Percentiles rank a stretch among this genome's conserved stretches.
These are phyloP conservation scores for Metschnikowia kunwiensis DNA, from an alignment of 805 yeast species.

Conservation along the genomic window DNA sequence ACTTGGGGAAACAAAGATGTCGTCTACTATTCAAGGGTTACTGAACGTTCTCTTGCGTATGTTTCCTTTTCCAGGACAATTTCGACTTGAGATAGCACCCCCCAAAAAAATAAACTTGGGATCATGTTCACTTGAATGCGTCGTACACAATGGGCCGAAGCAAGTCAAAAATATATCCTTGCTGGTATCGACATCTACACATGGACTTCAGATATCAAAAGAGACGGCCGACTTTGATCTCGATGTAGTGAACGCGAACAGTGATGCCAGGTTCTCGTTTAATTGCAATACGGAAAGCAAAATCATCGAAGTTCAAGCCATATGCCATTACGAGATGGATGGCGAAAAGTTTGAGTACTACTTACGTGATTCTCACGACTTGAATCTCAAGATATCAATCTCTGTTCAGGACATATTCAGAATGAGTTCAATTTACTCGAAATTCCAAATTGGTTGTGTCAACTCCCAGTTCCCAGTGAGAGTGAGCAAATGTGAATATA, in stretches of 20 bases:
- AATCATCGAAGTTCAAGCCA: constrained; percentile 21
- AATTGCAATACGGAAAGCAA: constrained; percentile 29
- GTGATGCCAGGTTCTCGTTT: constrained; percentile 25
- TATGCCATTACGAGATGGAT: constrained; percentile 21
- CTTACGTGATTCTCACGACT: constrained; percentile 43
- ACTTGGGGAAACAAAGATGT: background rate
- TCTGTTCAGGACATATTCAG: constrained; percentile 79
- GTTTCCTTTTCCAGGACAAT: constrained; percentile 6
- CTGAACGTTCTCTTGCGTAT: constrained; percentile 2
- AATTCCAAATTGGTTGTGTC: constrained; percentile 65
- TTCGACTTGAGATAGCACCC: constrained; percentile 28
- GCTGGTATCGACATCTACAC: constrained; percentile 10
- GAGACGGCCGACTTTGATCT: background rate
- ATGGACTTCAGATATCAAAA: constrained; percentile 18
- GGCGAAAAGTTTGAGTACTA: constrained; percentile 21
- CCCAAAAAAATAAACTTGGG: constrained; percentile 30
- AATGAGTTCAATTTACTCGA: constrained; percentile 53
- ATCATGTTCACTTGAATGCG: constrained; percentile 23
- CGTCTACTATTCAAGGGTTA: background rate
- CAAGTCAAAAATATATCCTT: constrained; percentile 20
- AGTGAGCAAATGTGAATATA: constrained; percentile 43
- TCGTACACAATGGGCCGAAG: constrained; percentile 28
- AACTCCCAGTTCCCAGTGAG: constrained; percentile 51
- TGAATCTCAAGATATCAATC: constrained; percentile 60
- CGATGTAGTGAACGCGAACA: constrained; percentile 2